These are phyloP conservation scores for Penicillium oxalicum DNA, from an alignment of 2,329 filamentous ascomycete species.

Conservation along the genomic window DNA sequence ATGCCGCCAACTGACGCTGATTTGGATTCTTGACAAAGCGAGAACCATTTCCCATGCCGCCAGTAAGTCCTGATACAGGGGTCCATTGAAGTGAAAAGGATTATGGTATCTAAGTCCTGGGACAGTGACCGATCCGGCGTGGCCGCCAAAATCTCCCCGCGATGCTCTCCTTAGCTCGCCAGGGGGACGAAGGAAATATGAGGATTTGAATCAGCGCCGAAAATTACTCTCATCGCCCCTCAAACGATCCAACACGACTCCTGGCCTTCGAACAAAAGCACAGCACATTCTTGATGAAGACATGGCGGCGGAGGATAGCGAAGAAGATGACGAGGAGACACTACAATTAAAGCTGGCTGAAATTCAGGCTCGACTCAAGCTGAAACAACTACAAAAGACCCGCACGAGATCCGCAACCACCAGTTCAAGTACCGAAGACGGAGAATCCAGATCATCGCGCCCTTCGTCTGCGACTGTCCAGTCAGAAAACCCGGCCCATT, in stretches of 20 bases:
- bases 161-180: conserved; percentile 64
- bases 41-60: conserved; percentile 3
- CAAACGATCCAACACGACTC: conserved; percentile 45
- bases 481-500: conserved; percentile 9
- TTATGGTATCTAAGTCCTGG: conserved; percentile 7
- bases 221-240: conserved; percentile 65
- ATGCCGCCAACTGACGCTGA: conserved; percentile 14
- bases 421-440: conserved; percentile 18
- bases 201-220: conserved; percentile 59
- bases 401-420: conserved; percentile 22
- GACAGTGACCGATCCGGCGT: conserved; percentile 44
- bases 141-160: conserved; percentile 59
- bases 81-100: neutral
- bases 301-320: conserved; percentile 35
- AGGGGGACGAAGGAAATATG: conserved; percentile 68
- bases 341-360: conserved; percentile 78
- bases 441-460: conserved; percentile 14
- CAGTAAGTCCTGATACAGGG: conserved; percentile 7
- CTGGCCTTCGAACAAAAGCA: conserved; percentile 32
- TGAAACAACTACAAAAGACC: conserved; percentile 75
- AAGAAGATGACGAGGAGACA: conserved; percentile 86
- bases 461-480: conserved; percentile 24
- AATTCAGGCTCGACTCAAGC: conserved; percentile 77
- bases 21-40: conserved; percentile 6
- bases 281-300: conserved; percentile 28